Evolutionary conservation across 23 red algal genomes (phyloP), one percentile per base, ranked within the genome.

Genomic region (Gracilariopsis chorda): DNA sequence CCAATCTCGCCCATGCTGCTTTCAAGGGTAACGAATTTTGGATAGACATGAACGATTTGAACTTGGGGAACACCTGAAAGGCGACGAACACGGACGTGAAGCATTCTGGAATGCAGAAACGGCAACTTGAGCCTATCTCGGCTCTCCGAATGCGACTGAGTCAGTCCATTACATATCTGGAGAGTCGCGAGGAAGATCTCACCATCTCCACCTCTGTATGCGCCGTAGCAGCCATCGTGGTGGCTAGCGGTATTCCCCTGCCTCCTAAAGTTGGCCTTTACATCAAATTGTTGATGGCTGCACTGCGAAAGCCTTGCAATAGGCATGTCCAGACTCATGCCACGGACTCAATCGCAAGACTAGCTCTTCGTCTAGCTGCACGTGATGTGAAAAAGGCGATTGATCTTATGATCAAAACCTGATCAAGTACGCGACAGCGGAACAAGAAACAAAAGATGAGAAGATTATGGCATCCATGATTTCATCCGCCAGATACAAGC

Each of bases 341-440:
- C 7, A 81, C 87, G 0, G 44, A 43, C 7, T 79, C 78, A 24
- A 39, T 88, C 21, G 65, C 94, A 42, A 44, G 39, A 16, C 60
- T 96, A 42, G 70, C 82, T 24, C 53, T 56, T 58, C 91, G 92
- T 41, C 55, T 98, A 87, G 51, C 77, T 37, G 21, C 57, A 13
- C 30, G 73, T 43, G 80, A 82, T 19, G 77, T 51, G 77, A 57
- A 77, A 29, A 93, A 93, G 47, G 79, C 90, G 6, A 19, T 93
- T 32, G 25, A 46, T 12, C 52, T 94, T 17, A 81, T 98, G 60
- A 25, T 90, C 42, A 96, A 99, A 99, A 99, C 67, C 61, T 99
- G 49, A 67, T 83, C 70, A 98, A 98, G 60, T 90, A 92, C 52
- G 45, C 90, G 19, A 94, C 88, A 20, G 56, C 78, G 1, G 74